Evolutionary conservation across 148 eudicot species (phyloP), one percentile per base, ranked within the genome.

Genomic region (Rhododendron ovatum): DNA sequence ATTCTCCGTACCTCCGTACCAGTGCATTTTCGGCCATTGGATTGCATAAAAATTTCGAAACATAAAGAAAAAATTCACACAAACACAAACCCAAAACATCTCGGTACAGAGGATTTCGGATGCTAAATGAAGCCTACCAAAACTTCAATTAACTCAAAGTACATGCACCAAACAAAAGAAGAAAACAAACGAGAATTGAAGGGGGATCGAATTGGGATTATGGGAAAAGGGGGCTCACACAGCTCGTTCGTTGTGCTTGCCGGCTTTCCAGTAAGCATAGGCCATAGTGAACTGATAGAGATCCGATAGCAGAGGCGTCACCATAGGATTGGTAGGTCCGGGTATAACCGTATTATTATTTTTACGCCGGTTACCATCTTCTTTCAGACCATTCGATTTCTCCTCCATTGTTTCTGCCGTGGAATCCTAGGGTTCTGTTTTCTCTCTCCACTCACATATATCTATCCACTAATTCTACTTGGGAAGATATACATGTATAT

Each of bases 211-310:
- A 93, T 91, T 10, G 7, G 47, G 26, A 24, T 11, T 47, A 39
- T 2, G 50, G 13, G 37, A 47, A 67, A 53, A 51, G 55, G 9
- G 81, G 11, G 91, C 92, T 87, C 86, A 96, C 99, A 96, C 99
- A 83, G 99, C 96, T 76, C 91, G 93, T 33, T 96, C 97, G 82
- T 90, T 90, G 45, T 96, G 98, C 86, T 96, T 96, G 85, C 93
- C 92, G 74, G 98, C 98, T 94, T 95, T 96, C 99, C 99, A 96
- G 88, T 95, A 95, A 87, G 99, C 98, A 90, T 95, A 96, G 43
- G 99, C 99, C 99, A 96, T 95, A 28, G 99, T 96, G 87, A 90
- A 94, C 93, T 96, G 98, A 87, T 96, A 96, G 77, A 93, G 93
- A 94, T 96, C 99, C 26, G 99, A 95, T 8, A 96, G 93, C 12